Conservation (phyloP, 768 basidiomycete species). For the Cantharellus anzutake region DNA sequence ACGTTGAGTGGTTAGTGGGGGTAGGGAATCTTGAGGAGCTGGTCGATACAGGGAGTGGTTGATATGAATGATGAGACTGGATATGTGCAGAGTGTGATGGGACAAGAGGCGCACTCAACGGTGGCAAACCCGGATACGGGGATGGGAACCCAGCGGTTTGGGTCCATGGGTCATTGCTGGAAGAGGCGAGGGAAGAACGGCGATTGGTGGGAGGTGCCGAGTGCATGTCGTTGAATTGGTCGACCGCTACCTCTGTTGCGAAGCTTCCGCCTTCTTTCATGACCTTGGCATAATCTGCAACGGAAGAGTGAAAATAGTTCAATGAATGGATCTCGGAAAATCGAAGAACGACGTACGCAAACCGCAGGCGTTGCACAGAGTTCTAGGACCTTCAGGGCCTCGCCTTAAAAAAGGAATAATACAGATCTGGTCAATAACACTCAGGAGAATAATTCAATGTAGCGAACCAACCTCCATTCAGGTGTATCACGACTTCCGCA, state of each 20-base stretch:
- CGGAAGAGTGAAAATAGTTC: neutral
- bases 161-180: too few relatives aligned
- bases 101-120: too few relatives aligned
- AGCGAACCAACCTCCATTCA: conserved; percentile 13
- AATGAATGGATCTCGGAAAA: neutral
- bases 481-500: conserved; percentile 20
- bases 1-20: too few relatives aligned
- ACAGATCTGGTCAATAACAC: neutral
- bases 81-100: too few relatives aligned
- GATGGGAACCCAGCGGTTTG: too few relatives aligned
- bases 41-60: too few relatives aligned
- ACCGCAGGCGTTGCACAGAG: conserved; percentile 20
- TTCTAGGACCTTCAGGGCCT: conserved; percentile 20
- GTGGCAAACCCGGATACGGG: too few relatives aligned
- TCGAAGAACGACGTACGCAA: conserved; percentile 1
- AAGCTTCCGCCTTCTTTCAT: conserved; percentile 1
- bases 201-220: too few relatives aligned
- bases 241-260: neutral
- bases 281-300: conserved; percentile 8
- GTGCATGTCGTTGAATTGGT: too few relatives aligned
- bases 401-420: conserved; percentile 7
- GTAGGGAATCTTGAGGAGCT: too few relatives aligned
- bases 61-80: too few relatives aligned
- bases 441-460: neutral
- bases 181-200: too few relatives aligned